Base-by-base conservation (phyloP, 177 flowering plant species). In the Vitis hybrid region DNA sequence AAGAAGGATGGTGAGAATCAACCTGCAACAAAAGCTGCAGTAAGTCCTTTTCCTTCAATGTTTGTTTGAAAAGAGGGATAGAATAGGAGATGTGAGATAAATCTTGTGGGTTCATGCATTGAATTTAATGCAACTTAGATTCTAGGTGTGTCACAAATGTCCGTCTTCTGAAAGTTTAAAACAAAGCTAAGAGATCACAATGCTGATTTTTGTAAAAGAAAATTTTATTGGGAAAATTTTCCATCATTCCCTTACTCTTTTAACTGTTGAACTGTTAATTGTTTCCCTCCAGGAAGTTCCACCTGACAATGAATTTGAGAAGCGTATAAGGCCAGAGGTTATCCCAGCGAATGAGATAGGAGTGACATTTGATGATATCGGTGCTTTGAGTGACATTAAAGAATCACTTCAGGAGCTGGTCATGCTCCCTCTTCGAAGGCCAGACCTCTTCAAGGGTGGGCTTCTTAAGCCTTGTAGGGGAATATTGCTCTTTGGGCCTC, bases 281-380 rank as follows among this genome's bases (percentile, higher is more conserved):
- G 10, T 49, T n/a, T 53, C 50, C 33, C 14, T 12, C 19, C 78
- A 84, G 87, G 84, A 82, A 64, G 73, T 78, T 72, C 73, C 70
- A 29, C 87, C 83, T 9, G 87, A 84, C 75, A 84, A 84, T 74
- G 87, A 84, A 60, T 84, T 82, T 68, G 87, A 84, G 78, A 84
- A 84, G 73, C 84, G 87, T 11, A 82, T 84, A 67, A 78, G 87
- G 70, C 86, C 85, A 18, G 87, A 84, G 69, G 87, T 84, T 61
- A 82, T 84, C 71, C 87, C 85, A 26, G 81, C 87, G 67, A 82
- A 67, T 72, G 86, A 84, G 76, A 80, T 84, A 55, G 85, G 87
- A 48, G 87, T 84, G 57, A 84, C 87, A 72, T 84, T 84, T 77
- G 81, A 79, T 51, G 87, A 84, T 63, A 84, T 84, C 53, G 87